Evolutionary conservation across 2,329 filamentous ascomycete species (phyloP).

Genomic region (Fusarium buxicola): DNA sequence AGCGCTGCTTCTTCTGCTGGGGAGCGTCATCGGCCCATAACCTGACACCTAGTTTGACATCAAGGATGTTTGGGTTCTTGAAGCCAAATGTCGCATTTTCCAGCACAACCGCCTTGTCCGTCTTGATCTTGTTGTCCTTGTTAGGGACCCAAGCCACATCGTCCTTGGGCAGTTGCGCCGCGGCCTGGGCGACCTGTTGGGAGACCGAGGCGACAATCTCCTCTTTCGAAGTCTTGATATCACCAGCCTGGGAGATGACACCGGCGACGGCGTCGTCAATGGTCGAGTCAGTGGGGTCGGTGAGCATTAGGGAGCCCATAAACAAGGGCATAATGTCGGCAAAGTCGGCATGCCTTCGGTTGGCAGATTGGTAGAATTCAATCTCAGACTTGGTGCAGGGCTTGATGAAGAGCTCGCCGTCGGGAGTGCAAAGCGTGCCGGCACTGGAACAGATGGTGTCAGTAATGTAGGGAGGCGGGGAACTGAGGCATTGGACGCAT

Average conservation of each 20-base stretch:
- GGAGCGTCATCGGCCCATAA: conserved; percentile 84
- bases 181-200: conserved; percentile 47
- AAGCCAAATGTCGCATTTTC: conserved; percentile 88
- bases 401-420: conserved; percentile 91
- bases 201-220: conserved; percentile 50
- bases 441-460: conserved; percentile 68
- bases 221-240: conserved; percentile 49
- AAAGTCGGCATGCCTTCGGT: conserved; percentile 75
- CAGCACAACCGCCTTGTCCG: conserved; percentile 83
- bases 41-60: conserved; percentile 88
- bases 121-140: conserved; percentile 73
- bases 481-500: conserved; percentile 25
- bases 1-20: conserved; percentile 67
- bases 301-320: conserved; percentile 82
- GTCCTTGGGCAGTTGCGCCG: conserved; percentile 29
- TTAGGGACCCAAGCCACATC: conserved; percentile 60
- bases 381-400: conserved; percentile 90
- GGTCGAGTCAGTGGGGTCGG: conserved; percentile 61
- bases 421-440: conserved; percentile 85
- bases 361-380: conserved; percentile 85
- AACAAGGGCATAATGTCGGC: conserved; percentile 85
- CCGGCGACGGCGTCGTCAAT: conserved; percentile 62
- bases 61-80: conserved; percentile 86
- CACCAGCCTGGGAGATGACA: conserved; percentile 54
- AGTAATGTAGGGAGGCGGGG: conserved; percentile 26